These are phyloP conservation scores for Lachancea meyersii DNA, from an alignment of 805 yeast genomes.

Conservation along the genomic window DNA sequence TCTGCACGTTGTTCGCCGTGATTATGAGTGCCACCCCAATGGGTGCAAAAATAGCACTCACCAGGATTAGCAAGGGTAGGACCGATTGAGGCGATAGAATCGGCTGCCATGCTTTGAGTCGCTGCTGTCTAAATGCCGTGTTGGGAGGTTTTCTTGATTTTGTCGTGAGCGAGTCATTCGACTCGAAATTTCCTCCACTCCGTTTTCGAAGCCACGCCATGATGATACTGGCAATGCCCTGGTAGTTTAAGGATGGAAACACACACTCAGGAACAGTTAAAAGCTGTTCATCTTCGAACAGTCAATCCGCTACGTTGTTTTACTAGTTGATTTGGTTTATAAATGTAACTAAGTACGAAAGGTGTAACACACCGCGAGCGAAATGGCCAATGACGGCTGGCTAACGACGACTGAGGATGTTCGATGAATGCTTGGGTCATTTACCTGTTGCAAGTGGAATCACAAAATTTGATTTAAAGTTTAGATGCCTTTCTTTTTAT, in stretches of 20 bases:
- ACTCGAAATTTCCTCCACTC: neutral
- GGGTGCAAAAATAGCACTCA: slow-evolving; percentile 81
- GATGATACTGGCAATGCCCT: neutral
- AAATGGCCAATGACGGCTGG: too few species aligned
- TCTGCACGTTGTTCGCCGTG: slow-evolving; percentile 76
- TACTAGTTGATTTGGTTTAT: too few species aligned
- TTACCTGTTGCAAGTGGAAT: too few species aligned
- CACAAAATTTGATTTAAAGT: too few species aligned
- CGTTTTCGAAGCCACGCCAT: slow-evolving; percentile 8
- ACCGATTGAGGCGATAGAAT: slow-evolving; percentile 88
- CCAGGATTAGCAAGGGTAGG: slow-evolving; percentile 68
- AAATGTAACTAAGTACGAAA: too few species aligned
- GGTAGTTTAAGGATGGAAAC: neutral
- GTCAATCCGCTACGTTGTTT: too few species aligned
- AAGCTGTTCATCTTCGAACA: too few species aligned
- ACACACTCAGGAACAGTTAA: too few species aligned
- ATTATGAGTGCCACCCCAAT: slow-evolving; percentile 79
- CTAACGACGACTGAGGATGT: too few species aligned
- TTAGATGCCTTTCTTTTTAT: too few species aligned
- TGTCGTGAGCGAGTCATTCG: slow-evolving; percentile 10
- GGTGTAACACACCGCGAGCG: too few species aligned
- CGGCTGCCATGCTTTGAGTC: slow-evolving; percentile 67
- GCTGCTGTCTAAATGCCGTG: slow-evolving; percentile 74
- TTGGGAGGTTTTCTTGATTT: slow-evolving; percentile 55
- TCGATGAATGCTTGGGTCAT: too few species aligned